Percentiles rank a stretch among this genome's conserved stretches.
phyloP scores from a whole-genome alignment of 192 early-diverging fungal species.

The Dimargaris verticillata region DNA sequence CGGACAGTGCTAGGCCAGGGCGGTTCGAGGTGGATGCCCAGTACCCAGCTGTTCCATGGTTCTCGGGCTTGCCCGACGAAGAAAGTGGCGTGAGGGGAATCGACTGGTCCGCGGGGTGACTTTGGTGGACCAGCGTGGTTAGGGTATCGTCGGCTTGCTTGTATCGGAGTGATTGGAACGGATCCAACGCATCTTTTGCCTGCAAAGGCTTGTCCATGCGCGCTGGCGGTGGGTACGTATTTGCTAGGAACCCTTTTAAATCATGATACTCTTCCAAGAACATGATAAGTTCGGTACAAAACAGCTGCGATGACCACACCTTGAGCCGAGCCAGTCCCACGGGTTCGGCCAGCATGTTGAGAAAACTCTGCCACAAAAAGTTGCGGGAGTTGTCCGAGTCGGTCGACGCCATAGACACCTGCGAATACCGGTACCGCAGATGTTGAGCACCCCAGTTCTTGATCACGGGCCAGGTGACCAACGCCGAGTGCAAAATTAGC shows the following conservation, averaged over 20 bases:
- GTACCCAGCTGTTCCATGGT: background rate
- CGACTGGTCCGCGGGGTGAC: background rate
- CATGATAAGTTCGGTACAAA: slow-evolving; percentile 1
- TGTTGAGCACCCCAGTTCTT: background rate
- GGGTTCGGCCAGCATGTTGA: slow-evolving; percentile 2
- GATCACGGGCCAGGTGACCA: background rate
- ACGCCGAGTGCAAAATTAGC: background rate
- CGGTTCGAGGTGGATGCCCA: background rate
- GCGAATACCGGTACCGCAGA: background rate
- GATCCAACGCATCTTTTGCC: background rate
- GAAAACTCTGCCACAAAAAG: background rate
- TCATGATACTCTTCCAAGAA: slow-evolving; percentile 8
- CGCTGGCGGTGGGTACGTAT: slow-evolving; percentile 3
- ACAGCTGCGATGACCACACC: background rate
- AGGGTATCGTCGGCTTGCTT: background rate
- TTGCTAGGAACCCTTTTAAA: slow-evolving; percentile 1
- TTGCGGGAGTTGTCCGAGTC: background rate
- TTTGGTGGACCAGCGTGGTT: background rate
- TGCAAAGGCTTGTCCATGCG: background rate
- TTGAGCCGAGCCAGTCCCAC: background rate
- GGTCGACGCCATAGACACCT: background rate
- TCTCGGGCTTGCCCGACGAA: too few species aligned
- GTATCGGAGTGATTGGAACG: background rate
- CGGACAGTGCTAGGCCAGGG: background rate
- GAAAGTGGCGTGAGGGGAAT: slow-evolving; percentile 1